Evolutionary conservation across 2,329 filamentous ascomycete genomes (phyloP).

Genomic region (Lasiodiplodia hormozganensis): DNA sequence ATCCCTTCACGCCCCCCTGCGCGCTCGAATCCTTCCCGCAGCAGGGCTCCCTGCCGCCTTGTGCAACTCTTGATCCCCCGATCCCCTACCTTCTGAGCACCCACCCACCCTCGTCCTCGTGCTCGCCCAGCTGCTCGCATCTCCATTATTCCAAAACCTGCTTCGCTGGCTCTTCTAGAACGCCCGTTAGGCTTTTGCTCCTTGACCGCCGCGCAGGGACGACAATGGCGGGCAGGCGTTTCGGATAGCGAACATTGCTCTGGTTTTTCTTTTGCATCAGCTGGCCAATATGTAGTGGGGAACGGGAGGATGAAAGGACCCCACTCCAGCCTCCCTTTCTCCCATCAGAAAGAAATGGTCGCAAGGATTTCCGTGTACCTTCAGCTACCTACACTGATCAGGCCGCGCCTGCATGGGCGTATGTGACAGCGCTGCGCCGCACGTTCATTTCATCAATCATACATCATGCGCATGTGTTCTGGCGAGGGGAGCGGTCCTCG

Average conservation of each 20-base stretch:
- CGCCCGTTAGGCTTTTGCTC: background rate
- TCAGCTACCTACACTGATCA: background rate
- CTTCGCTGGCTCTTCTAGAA: conserved; percentile 25
- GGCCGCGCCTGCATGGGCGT: background rate
- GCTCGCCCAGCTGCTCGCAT: background rate
- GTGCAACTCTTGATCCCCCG: background rate
- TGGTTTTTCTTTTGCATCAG: background rate
- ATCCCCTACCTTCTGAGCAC: too few species aligned
- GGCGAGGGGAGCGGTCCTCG: too few species aligned
- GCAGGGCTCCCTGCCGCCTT: conserved; percentile 6
- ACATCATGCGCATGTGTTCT: background rate
- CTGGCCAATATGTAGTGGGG: too few species aligned
- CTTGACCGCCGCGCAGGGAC: background rate
- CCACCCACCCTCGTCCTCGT: background rate
- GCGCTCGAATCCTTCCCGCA: conserved; percentile 22
- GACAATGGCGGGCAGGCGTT: background rate
- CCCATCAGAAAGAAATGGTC: too few species aligned
- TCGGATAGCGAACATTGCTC: background rate
- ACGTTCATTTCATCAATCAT: background rate
- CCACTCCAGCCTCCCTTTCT: background rate
- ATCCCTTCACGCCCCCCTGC: background rate
- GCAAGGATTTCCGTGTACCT: too few species aligned
- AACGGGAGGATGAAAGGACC: too few species aligned
- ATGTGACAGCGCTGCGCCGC: background rate
- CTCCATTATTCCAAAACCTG: conserved; percentile 1